Base-by-base conservation (phyloP, 129 eudicot genomes). In the Pulicaria dysenterica region DNA sequence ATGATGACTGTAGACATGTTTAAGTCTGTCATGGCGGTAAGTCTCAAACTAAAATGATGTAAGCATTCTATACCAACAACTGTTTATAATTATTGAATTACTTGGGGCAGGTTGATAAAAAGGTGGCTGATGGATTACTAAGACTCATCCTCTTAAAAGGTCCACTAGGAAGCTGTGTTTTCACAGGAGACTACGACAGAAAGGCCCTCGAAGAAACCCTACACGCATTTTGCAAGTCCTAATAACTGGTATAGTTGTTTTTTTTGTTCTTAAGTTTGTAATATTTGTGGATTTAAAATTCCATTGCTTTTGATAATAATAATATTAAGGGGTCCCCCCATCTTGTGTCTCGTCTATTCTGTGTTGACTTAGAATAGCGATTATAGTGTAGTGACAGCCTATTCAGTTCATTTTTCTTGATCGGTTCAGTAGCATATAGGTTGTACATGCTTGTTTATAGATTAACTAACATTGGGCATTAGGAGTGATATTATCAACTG, bases 101-200 rank as follows among this genome's bases (percentile, higher is more conserved):
- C 31, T 58, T 50, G 13, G 19, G 38, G 42, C 82, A 95, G 99
- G 97, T 95, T 34, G 99, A 95, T 78, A 91, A 95, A 69, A 95
- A 95, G 82, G 99, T 95, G 66, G 97, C 97, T 44, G 97, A 95
- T 83, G 99, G 99, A n/a, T 77, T 84, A 79, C 80, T 95, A 60
- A 84, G 99, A 79, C 96, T 95, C 73, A 91, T 95, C 79, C 99
- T 95, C 34, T 44, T 90, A 84, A 95, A 95, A 83, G 99, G 99
- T 48, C 94, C 99, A 13, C 74, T 95, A 0, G 97, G 97, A 65
- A 76, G 80, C 63, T 95, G 97, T 44, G 96, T 95, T 51, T 95
- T 95, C 78, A 91, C 96, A 0, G 93, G 97, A 24, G 97, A 95
- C 6, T 95, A 88, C 9, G 97, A 95, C 45, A 67, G 85, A 41